Evolutionary conservation across 257 asterid genomes (phyloP).

Genomic region (Capsicum pubescens): DNA sequence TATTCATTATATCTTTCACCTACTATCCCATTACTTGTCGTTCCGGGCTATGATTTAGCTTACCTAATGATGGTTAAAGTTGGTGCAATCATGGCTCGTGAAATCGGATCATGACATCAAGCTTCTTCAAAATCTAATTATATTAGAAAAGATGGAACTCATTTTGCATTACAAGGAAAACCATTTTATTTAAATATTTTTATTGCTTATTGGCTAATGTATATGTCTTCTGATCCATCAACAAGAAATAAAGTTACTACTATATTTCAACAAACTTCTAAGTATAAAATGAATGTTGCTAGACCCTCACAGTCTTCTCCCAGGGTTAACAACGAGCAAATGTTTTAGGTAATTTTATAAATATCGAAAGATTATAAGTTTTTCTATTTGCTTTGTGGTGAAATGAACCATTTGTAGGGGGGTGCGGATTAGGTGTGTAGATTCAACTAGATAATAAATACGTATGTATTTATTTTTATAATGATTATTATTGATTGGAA

Average conservation of each 20-base stretch:
- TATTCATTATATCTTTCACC: too few species aligned
- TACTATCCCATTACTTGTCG: too few species aligned
- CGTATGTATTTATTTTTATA: too few species aligned
- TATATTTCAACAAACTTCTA: conserved; percentile 40
- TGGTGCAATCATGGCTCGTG: neutral
- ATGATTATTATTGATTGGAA: too few species aligned
- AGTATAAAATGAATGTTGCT: conserved; percentile 40
- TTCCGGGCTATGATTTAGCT: too few species aligned
- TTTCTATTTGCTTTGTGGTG: too few species aligned
- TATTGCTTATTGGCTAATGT: conserved; percentile 48
- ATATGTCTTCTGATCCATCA: conserved; percentile 39
- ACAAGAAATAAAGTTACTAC: conserved; percentile 32
- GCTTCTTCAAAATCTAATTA: neutral
- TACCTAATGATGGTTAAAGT: too few species aligned
- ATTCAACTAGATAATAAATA: too few species aligned
- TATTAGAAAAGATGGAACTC: conserved; percentile 36
- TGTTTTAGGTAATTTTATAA: conserved; percentile 27
- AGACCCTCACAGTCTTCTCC: conserved; percentile 39
- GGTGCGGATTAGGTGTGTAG: too few species aligned
- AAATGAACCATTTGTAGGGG: too few species aligned
- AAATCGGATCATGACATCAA: too few species aligned
- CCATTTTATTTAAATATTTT: conserved; percentile 41
- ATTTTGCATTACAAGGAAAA: conserved; percentile 31
- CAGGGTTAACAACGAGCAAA: conserved; percentile 38
- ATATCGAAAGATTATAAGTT: too few species aligned